These are phyloP conservation scores for Rhodocollybia butyracea DNA, from an alignment of 768 basidiomycete genomes.

Conservation along the genomic window DNA sequence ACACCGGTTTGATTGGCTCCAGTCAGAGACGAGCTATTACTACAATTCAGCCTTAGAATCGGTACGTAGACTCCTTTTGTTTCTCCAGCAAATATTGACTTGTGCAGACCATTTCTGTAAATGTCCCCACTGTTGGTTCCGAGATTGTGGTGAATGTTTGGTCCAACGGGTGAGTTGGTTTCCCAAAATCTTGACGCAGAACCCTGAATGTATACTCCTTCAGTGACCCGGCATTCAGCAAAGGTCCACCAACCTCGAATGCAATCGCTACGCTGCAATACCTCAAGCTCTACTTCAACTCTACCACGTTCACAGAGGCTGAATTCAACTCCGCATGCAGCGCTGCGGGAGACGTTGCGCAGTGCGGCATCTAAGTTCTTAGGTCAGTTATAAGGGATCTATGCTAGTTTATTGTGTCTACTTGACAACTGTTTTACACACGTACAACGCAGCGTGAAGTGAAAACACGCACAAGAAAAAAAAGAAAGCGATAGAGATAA, in stretches of 20 bases:
- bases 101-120: constrained; percentile 9
- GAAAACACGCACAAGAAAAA: constrained; percentile 5
- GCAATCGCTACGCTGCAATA: constrained; percentile 14
- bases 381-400: too few species aligned
- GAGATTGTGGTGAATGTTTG: constrained; percentile 14
- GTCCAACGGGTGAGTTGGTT: too few species aligned
- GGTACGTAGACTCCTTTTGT: neutral
- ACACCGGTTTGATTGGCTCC: constrained; percentile 16
- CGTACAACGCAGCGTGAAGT: neutral
- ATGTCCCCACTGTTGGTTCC: constrained; percentile 10
- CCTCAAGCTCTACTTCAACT: constrained; percentile 16
- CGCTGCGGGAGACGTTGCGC: constrained; percentile 10
- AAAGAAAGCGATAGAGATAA: neutral
- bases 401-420: too few species aligned
- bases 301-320: constrained; percentile 9
- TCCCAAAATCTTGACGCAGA: neutral
- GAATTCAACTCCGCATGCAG: constrained; percentile 12
- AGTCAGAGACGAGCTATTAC: constrained; percentile 8
- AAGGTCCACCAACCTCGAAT: constrained; percentile 14
- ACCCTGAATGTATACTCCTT: constrained; percentile 12
- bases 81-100: neutral
- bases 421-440: constrained; percentile 6
- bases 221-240: constrained; percentile 10
- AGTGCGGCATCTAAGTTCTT: constrained; percentile 13
- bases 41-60: constrained; percentile 9